These are phyloP conservation scores for Onygenales sp. DNA, from an alignment of 2,329 filamentous ascomycete genomes.

Conservation along the genomic window DNA sequence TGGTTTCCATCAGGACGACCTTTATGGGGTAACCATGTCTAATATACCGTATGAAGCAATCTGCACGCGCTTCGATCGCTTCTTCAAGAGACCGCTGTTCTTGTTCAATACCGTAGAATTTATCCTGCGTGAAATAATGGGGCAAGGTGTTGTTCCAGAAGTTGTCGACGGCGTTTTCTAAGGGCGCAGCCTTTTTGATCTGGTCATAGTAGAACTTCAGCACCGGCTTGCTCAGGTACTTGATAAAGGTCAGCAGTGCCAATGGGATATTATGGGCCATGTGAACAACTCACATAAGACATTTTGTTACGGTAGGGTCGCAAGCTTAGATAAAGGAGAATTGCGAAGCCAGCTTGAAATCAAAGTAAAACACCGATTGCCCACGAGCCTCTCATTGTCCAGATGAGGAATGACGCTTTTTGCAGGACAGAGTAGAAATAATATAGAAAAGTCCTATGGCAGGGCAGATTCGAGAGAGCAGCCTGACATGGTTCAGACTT, in stretches of 20 bases:
- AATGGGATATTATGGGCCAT: background rate
- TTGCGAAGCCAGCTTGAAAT: too few species aligned
- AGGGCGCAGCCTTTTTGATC: background rate
- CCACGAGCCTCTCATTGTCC: too few species aligned
- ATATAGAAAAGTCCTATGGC: too few species aligned
- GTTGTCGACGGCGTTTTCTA: background rate
- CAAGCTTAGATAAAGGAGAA: too few species aligned
- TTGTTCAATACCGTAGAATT: slow-evolving; percentile 1
- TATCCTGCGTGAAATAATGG: slow-evolving; percentile 5
- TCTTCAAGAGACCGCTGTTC: slow-evolving; percentile 3
- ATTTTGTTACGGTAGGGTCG: background rate
- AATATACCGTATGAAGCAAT: background rate
- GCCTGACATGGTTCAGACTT: too few species aligned
- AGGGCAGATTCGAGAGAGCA: too few species aligned
- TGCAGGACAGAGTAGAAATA: too few species aligned
- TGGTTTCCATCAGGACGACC: slow-evolving; percentile 1
- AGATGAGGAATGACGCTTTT: too few species aligned
- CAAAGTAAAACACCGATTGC: too few species aligned
- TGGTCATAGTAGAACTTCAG: slow-evolving; percentile 3
- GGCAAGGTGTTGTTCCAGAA: slow-evolving; percentile 4
- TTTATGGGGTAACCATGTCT: background rate
- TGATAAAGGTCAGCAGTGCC: background rate
- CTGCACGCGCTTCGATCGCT: background rate
- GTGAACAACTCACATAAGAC: background rate
- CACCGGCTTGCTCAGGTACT: slow-evolving; percentile 2